Evolutionary conservation across 2,329 filamentous ascomycete genomes (phyloP).

Genomic region (Simplicillium aogashimaense): DNA sequence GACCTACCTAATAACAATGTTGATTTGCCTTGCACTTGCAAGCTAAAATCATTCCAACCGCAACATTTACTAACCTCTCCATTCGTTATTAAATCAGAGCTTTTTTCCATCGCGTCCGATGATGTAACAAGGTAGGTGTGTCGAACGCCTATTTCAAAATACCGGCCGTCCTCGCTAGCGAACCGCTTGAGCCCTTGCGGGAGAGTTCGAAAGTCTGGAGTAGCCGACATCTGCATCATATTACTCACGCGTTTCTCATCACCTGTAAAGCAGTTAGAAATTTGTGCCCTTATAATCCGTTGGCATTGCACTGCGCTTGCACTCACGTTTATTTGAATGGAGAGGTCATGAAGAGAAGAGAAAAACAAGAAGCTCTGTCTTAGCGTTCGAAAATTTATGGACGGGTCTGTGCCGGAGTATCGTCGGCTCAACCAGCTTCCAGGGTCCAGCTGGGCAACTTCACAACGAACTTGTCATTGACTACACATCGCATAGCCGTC

Average conservation of each 20-base stretch:
- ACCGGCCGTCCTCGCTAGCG: slow-evolving; percentile 52
- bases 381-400: slow-evolving; percentile 25
- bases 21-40: no score
- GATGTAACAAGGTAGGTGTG: slow-evolving; percentile 95
- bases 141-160: slow-evolving; percentile 95
- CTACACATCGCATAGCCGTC: no score
- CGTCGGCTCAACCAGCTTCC: slow-evolving; percentile 11
- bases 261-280: slow-evolving; percentile 50
- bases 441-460: no score
- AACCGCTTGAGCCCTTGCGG: slow-evolving; percentile 84
- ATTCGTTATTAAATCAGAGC: slow-evolving; percentile 67
- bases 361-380: slow-evolving; percentile 26
- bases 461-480: no score
- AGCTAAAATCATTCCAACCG: no score
- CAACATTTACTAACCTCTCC: slow-evolving; percentile 14
- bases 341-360: slow-evolving; percentile 74
- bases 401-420: slow-evolving; percentile 15
- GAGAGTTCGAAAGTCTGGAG: slow-evolving; percentile 69
- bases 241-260: slow-evolving; percentile 99
- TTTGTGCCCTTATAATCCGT: slow-evolving; percentile 10
- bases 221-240: slow-evolving; percentile 68
- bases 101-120: slow-evolving; percentile 94
- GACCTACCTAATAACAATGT: no score
- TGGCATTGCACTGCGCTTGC: slow-evolving; percentile 7
- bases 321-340: slow-evolving; percentile 97